These are phyloP conservation scores for Calycina herbarum DNA, from an alignment of 2,329 filamentous ascomycete species.

Conservation along the genomic window DNA sequence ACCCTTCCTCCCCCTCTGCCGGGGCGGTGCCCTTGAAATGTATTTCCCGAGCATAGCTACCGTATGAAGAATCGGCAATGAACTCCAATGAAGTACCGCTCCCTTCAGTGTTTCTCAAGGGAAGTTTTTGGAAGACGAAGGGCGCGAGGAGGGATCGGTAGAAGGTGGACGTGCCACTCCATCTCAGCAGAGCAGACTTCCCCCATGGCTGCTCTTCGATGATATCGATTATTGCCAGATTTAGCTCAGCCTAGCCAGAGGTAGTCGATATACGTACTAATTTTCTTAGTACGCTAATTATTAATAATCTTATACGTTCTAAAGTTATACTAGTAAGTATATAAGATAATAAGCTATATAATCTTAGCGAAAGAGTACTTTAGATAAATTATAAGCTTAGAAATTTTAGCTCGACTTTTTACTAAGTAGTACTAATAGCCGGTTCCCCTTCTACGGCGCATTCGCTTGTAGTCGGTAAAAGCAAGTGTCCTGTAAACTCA, in stretches of 20 bases:
- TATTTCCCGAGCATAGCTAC: background rate
- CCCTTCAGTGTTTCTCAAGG: background rate
- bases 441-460: too few relatives aligned
- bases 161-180: background rate
- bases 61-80: background rate
- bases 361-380: too few relatives aligned
- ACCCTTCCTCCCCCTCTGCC: background rate
- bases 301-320: too few relatives aligned
- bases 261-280: too few relatives aligned
- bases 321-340: too few relatives aligned
- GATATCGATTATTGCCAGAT: background rate
- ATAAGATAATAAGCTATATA: too few relatives aligned
- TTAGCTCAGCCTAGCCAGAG: background rate
- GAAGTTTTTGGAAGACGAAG: background rate
- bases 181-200: background rate
- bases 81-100: background rate
- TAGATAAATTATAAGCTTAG: too few relatives aligned
- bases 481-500: too few relatives aligned
- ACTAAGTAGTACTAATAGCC: too few relatives aligned
- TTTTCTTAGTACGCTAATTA: too few relatives aligned
- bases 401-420: too few relatives aligned
- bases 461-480: too few relatives aligned
- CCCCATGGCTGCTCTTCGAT: background rate
- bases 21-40: background rate
- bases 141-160: background rate